Percentiles rank a stretch among this genome's conserved stretches.
Conservation (phyloP, 768 basidiomycete genomes). For the Pulveroboletus sp. region DNA sequence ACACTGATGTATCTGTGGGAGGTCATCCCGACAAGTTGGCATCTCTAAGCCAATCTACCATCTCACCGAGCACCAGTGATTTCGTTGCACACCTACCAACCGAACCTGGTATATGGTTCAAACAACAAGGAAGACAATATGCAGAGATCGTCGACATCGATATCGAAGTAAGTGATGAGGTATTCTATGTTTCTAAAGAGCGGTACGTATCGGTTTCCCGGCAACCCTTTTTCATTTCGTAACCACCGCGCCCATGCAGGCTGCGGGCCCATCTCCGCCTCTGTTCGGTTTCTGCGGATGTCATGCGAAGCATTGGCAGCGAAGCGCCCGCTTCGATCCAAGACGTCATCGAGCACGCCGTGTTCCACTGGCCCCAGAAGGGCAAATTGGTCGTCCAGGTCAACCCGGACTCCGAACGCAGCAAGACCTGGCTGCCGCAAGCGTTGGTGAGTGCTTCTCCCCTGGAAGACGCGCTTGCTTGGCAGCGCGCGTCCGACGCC, state of each 20-base stretch:
- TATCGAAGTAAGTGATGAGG: conserved; percentile 17
- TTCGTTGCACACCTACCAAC: conserved; percentile 15
- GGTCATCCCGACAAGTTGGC: not conserved
- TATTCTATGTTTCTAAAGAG: conserved; percentile 19
- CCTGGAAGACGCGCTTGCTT: not conserved
- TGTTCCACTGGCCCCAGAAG: conserved; percentile 39
- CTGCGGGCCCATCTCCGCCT: conserved; percentile 20
- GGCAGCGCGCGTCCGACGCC: not conserved
- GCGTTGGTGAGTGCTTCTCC: conserved; percentile 35
- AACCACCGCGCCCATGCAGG: not conserved
- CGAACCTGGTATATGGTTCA: conserved; percentile 27
- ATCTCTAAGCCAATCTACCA: not conserved
- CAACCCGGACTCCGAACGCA: conserved; percentile 35
- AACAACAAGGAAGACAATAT: conserved; percentile 13
- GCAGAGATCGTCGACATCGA: conserved; percentile 24
- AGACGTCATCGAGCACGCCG: conserved; percentile 15
- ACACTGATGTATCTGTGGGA: not conserved
- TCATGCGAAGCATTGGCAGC: not conserved
- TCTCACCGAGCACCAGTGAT: not conserved
- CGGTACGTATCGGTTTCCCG: conserved; percentile 10
- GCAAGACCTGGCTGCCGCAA: conserved; percentile 42
- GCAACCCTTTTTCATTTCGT: not conserved
- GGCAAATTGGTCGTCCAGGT: conserved; percentile 45
- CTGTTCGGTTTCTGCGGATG: conserved; percentile 17
- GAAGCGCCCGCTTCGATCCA: not conserved